Evolutionary conservation across 2,329 filamentous ascomycete species (phyloP).

Genomic region (Albifimbria verrucaria): DNA sequence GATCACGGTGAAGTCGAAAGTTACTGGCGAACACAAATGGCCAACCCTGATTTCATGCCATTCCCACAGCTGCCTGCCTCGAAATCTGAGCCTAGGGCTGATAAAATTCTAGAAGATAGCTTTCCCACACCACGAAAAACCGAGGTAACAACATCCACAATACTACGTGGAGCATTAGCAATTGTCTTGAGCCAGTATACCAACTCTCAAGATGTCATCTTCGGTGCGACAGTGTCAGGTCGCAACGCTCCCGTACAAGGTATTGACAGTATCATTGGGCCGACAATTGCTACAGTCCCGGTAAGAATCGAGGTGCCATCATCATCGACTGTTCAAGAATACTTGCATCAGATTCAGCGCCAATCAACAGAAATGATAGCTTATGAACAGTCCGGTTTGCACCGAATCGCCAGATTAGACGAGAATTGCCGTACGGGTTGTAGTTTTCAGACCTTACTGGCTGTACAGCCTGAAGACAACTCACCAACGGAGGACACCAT

Average conservation of each 20-base stretch:
- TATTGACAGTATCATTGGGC: slow-evolving; percentile 17
- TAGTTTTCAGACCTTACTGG: slow-evolving; percentile 8
- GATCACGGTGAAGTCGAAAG: background rate
- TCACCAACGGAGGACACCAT: background rate
- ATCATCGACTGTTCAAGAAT: slow-evolving; percentile 27
- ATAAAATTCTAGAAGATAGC: background rate
- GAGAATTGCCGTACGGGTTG: slow-evolving; percentile 3
- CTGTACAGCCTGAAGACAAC: slow-evolving; percentile 5
- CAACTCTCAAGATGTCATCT: slow-evolving; percentile 19
- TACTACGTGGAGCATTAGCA: background rate
- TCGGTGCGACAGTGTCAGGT: slow-evolving; percentile 15
- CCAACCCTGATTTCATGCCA: background rate
- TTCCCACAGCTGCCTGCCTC: slow-evolving; percentile 5
- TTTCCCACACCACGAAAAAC: background rate
- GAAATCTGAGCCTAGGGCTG: slow-evolving; percentile 3
- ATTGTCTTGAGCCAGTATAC: background rate
- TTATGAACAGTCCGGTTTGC: slow-evolving; percentile 14
- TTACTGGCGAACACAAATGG: slow-evolving; percentile 6
- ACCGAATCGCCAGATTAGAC: slow-evolving; percentile 8
- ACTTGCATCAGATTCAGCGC: slow-evolving; percentile 30
- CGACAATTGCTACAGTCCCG: slow-evolving; percentile 22
- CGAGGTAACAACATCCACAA: background rate
- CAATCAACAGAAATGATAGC: slow-evolving; percentile 11
- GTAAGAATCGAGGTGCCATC: slow-evolving; percentile 21
- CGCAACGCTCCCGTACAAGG: slow-evolving; percentile 13